Evolutionary conservation across 306 rosid genomes (phyloP).

Genomic region (Parietaria judaica): DNA sequence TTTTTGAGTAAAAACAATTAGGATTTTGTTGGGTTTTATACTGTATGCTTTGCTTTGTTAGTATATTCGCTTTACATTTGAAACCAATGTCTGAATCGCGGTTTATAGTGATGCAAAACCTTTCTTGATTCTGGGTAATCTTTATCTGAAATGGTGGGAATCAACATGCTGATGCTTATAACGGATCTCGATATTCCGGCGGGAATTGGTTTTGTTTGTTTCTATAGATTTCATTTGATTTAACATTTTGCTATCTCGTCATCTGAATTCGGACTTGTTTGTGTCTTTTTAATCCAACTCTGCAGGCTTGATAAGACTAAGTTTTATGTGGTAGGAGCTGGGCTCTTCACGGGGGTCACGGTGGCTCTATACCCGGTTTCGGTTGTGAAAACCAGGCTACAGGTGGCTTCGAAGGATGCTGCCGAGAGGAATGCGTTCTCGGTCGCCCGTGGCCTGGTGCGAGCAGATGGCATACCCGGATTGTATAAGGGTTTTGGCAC

Average conservation of each 20-base stretch:
- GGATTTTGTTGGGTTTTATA: neutral
- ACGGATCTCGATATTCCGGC: neutral
- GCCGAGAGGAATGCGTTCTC: slow-evolving; percentile 63
- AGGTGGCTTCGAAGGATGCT: slow-evolving; percentile 71
- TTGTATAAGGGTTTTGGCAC: slow-evolving; percentile 82
- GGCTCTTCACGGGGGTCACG: slow-evolving; percentile 80
- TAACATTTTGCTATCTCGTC: neutral
- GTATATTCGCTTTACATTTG: too few species aligned
- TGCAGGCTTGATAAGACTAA: slow-evolving; percentile 84
- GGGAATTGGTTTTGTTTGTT: too few species aligned
- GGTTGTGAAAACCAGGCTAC: slow-evolving; percentile 83
- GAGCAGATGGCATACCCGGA: slow-evolving; percentile 78
- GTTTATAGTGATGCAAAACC: too few species aligned
- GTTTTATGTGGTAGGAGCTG: slow-evolving; percentile 79
- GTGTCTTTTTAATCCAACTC: slow-evolving; percentile 13
- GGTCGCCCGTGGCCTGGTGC: slow-evolving; percentile 59
- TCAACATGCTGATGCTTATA: neutral
- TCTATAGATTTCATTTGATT: neutral
- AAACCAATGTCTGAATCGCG: neutral
- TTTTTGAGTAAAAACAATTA: neutral
- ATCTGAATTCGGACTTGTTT: neutral
- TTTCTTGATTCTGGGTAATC: too few species aligned
- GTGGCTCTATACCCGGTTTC: slow-evolving; percentile 80
- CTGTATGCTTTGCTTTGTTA: neutral
- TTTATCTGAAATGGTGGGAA: neutral